A percentile compares a stretch with the other conserved stretches of the same genome.
phyloP scores from a whole-genome alignment of 1,284 basidiomycete species.

The Melampsora larici-populina region DNA sequence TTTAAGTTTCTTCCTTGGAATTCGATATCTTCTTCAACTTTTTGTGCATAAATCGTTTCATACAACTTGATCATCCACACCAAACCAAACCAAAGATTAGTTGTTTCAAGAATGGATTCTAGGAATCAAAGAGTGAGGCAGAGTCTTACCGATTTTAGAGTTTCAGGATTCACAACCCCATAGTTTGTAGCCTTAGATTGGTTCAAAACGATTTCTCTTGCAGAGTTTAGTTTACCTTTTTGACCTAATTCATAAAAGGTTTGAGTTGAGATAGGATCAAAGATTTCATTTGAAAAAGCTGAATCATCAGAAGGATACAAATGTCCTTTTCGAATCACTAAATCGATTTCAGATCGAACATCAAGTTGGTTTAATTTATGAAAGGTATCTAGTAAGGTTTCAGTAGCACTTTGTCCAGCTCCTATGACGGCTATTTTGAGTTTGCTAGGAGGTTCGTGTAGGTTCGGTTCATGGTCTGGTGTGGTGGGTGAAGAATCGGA shows the following conservation, averaged over 20 bases:
- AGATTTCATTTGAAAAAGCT: conserved; percentile 63
- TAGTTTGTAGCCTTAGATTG: conserved; percentile 63
- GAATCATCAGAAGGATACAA: conserved; percentile 63
- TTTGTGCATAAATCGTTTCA: conserved; percentile 62
- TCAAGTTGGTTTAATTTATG: conserved; percentile 49
- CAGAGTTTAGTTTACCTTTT: conserved; percentile 24
- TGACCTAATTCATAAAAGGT: conserved; percentile 25
- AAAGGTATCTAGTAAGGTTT: conserved; percentile 52
- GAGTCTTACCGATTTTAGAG: conserved; percentile 44
- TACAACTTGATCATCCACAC: conserved; percentile 53
- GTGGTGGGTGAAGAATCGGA: background rate
- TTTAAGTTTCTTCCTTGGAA: background rate
- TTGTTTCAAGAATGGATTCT: background rate
- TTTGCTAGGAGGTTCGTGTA: background rate
- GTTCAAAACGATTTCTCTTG: conserved; percentile 54
- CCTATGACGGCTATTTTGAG: conserved; percentile 60
- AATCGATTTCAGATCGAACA: conserved; percentile 58
- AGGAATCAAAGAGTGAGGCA: background rate
- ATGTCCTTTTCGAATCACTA: conserved; percentile 62
- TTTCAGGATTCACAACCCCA: conserved; percentile 60
- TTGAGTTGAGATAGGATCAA: conserved; percentile 60
- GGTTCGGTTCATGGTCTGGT: background rate
- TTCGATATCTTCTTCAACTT: conserved; percentile 56
- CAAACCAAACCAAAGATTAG: conserved; percentile 51
- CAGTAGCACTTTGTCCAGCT: conserved; percentile 61